Evolutionary conservation across 768 basidiomycete species (phyloP), one percentile per base, ranked within the genome.

Genomic region (Pleurotus cornucopiae): DNA sequence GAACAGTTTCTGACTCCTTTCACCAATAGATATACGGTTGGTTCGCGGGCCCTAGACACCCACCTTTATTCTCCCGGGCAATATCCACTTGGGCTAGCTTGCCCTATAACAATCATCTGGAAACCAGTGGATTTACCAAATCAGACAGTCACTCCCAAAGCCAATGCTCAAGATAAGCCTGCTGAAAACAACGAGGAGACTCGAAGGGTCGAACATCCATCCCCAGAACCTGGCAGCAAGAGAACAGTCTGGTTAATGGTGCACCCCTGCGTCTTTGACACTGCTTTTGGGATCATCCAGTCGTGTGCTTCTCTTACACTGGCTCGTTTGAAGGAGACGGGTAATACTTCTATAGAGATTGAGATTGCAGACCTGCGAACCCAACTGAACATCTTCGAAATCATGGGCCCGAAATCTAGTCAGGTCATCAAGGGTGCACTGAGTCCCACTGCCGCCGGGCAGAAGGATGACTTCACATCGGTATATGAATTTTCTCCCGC

Each of bases 341-440:
- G 37, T n/a, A 39, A 34, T 54, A 57, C 57, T 21, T 67, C 68
- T 41, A 59, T 72, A 20, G 73, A 77, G 18, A 69, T 94, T 7
- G 85, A 91, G 61, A 76, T 95, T 13, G 75, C 78, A 5, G 90
- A 95, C 66, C 67, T 94, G 47, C 74, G 87, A 55, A 83, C 82
- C 1, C 80, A 84, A 48, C 62, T 93, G 43, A 90, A 89, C 58
- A 77, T 85, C 4, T 96, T 96, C 62, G 95, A 98, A 67, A 81
- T 98, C 34, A 88, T 89, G 76, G 96, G 96, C 2, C 91, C 91
- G 2, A 89, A 84, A 65, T 78, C 89, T 0, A 90, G 79, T 54
- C 87, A 89, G 64, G 82, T 94, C 9, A 68, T 89, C 49, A 83
- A 80, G 62, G 86, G 87, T 21, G 82, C 80, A 1, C 64, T 89